A percentile compares a stretch with the other conserved stretches of the same genome.
phyloP scores from a whole-genome alignment of 139 green algal species.

The Chlamydomonas incerta region DNA sequence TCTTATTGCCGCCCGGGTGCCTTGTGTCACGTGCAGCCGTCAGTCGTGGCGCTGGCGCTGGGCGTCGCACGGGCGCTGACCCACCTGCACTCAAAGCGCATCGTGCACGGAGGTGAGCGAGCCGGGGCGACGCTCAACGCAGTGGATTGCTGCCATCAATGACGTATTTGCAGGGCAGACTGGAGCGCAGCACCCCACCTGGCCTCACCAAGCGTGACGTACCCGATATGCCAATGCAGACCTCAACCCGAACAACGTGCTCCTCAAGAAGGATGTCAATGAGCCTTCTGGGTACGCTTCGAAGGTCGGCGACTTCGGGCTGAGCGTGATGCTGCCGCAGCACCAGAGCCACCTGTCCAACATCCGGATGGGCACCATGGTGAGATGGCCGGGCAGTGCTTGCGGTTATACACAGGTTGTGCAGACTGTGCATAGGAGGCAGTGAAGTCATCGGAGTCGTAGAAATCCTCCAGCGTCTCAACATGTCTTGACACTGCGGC shows the following conservation, averaged over 20 bases:
- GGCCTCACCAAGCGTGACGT: background rate
- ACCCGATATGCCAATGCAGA: background rate
- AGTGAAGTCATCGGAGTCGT: too few species aligned
- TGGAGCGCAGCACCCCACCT: too few species aligned
- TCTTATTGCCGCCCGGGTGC: too few species aligned
- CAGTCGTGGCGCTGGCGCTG: conserved; percentile 18
- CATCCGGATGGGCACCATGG: conserved; percentile 33
- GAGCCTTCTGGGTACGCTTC: background rate
- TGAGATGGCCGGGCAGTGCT: too few species aligned
- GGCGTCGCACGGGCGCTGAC: conserved; percentile 48
- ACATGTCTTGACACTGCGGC: too few species aligned
- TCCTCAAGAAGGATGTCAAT: conserved; percentile 29
- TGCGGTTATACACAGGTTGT: too few species aligned
- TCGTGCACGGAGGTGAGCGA: conserved; percentile 66
- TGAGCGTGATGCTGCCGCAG: conserved; percentile 21
- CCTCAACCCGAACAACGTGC: conserved; percentile 50
- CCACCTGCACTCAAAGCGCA: conserved; percentile 65
- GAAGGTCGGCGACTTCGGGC: conserved; percentile 41
- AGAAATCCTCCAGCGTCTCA: too few species aligned
- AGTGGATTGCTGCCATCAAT: too few species aligned
- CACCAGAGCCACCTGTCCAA: conserved; percentile 38
- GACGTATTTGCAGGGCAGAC: too few species aligned
- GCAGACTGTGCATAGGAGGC: too few species aligned
- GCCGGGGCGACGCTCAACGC: too few species aligned
- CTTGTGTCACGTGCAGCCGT: background rate